Evolutionary conservation across 345 rosid species (phyloP), one percentile per base, ranked within the genome.

Genomic region (Salix koriyanagi): DNA sequence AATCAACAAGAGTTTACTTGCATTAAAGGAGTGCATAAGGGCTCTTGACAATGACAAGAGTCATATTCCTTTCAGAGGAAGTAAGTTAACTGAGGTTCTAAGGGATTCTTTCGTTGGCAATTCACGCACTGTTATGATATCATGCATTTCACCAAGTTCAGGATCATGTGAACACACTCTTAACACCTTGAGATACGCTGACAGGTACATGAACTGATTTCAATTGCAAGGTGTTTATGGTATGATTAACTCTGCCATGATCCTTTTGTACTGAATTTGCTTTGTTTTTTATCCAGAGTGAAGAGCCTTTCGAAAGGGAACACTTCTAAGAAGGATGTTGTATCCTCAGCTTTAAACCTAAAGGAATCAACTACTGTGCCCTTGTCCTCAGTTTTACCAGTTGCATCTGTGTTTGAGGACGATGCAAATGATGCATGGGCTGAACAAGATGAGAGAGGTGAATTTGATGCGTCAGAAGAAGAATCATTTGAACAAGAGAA

Each of bases 11-110:
- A 93, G 99, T 83, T 87, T 93, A 76, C 97, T 96, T 67, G 99
- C 99, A 48, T 77, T 96, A 65, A 96, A 96, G 88, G 99, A 96
- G 78, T 96, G 99, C 81, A 96, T 96, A 26, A 90, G 99, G 87
- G 99, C 99, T 79, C 98, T 96, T 75, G 99, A 96, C 87, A 96
- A 92, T 87, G 98, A 96, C 83, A 97, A 93, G 88, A 94, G 94
- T 78, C 99, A 93, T 83, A 96, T 96, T 85, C 98, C 98, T 81
- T 96, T 96, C 85, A 89, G 99, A 85, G 99, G 99, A 80, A 96
- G 99, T 81, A 96, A 93, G 83, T 78, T 96, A 77, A 96, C 99
- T 6, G 98, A 96, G 87, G 99, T 93, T 82, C 89, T 96, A n/a
- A 89, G 99, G 80, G 99, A 96, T 88, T 96, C 99, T 25, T 96